Base-by-base conservation (phyloP, 257 asterid species). In the Thymus quinquecostatus region DNA sequence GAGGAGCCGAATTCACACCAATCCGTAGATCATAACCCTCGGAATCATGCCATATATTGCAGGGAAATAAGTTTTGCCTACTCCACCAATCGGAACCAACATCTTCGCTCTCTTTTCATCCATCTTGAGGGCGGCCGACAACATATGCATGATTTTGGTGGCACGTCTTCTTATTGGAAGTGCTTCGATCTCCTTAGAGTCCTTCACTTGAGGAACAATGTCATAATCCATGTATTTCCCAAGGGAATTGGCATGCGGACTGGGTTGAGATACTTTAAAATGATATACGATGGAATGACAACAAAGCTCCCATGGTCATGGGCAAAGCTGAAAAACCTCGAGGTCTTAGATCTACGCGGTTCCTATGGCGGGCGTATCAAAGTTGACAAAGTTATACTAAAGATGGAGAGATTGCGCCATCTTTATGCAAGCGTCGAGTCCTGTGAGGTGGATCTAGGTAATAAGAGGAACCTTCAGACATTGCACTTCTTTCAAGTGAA, bases 31-130 rank as follows among this genome's bases (percentile, higher is more conserved):
- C n/a, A 13, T 38, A 55, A 12, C 55, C 12, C 68, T 10, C 62
- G 77, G 1, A 73, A 76, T 62, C 47, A 47, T 48, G 63, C 64
- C 11, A 38, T 70, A 7, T 64, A 13, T 2, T 2, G 2, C 8
- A 49, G 5, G 3, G 0, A 48, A 2, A 0, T 4, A 13, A 3
- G 57, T 2, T 10, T 48, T n/a, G 0, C 4, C 5, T 48, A 48
- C 3, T 48, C 54, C 21, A 12, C 54, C 54, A 48, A 48, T 11
- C 54, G 21, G 12, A 11, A 48, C 6, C 21, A 48, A 48, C 12
- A 48, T 13, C 4, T 48, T 48, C 54, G 54, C 27, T 48, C 54
- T 12, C 27, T 48, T 48, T 48, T 48, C 54, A 48, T 2, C 28
- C 4, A 43, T 0, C 1, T 0, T 3, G 11, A n/a, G n/a, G n/a